phyloP scores from a whole-genome alignment of 176 grass and related monocot species.

The Lolium perenne region DNA sequence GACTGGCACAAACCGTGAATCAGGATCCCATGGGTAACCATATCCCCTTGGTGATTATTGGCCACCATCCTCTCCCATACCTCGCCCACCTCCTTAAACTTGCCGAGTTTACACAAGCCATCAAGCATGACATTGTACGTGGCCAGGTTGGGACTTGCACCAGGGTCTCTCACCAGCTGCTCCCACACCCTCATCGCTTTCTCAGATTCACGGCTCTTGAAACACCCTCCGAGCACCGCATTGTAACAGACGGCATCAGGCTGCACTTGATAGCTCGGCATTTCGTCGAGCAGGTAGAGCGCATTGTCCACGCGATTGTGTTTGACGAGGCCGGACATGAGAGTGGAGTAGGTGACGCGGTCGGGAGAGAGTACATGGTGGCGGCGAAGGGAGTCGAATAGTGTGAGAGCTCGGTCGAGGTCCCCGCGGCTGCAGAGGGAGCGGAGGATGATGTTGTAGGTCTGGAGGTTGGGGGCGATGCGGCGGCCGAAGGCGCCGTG shows the following conservation, averaged over 20 bases:
- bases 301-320: slow-evolving; percentile 45
- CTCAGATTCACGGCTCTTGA: slow-evolving; percentile 54
- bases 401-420: slow-evolving; percentile 59
- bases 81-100: slow-evolving; percentile 62
- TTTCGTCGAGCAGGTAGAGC: slow-evolving; percentile 86
- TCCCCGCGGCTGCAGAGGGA: slow-evolving; percentile 62
- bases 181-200: slow-evolving; percentile 86
- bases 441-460: slow-evolving; percentile 88
- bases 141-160: slow-evolving; percentile 55
- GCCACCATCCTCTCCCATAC: slow-evolving; percentile 81
- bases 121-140: slow-evolving; percentile 90
- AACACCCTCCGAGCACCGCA: slow-evolving; percentile 64
- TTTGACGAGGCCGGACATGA: slow-evolving; percentile 68
- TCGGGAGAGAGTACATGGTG: slow-evolving; percentile 56
- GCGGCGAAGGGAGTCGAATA: slow-evolving; percentile 47
- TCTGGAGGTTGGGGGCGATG: slow-evolving; percentile 79
- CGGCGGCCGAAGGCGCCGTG: slow-evolving; percentile 55
- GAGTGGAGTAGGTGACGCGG: slow-evolving; percentile 75
- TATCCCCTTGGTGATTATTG: slow-evolving; percentile 68
- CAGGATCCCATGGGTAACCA: slow-evolving; percentile 73
- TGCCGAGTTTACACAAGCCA: slow-evolving; percentile 80
- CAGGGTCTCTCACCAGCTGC: slow-evolving; percentile 55
- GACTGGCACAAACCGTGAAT: slow-evolving; percentile 77
- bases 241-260: slow-evolving; percentile 83
- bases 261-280: slow-evolving; percentile 56